A percentile compares a stretch with the other conserved stretches of the same genome.
phyloP scores from a whole-genome alignment of 2,329 filamentous ascomycete genomes.

The Graphilbum sp. region DNA sequence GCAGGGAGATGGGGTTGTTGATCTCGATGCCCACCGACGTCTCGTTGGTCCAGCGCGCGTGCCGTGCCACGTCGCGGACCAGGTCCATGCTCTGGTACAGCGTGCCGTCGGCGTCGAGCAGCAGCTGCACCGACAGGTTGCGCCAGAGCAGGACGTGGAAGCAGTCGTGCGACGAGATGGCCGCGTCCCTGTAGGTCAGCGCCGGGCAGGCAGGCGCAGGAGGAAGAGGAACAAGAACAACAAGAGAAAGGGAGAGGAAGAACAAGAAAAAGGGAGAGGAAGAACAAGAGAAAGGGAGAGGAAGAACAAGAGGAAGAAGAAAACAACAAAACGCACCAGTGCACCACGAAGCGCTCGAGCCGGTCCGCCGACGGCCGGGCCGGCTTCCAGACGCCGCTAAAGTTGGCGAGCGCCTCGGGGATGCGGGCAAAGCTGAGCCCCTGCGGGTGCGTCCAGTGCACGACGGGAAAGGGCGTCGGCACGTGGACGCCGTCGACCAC shows the following conservation, averaged over 20 bases:
- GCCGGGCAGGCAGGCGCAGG: background rate
- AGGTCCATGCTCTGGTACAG: background rate
- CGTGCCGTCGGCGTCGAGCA: background rate
- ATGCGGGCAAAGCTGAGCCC: background rate
- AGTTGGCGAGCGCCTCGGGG: background rate
- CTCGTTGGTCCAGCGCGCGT: slow-evolving; percentile 1
- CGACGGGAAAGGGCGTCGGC: background rate
- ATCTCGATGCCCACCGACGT: background rate
- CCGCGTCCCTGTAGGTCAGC: background rate
- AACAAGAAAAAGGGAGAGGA: too few relatives aligned
- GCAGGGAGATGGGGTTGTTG: background rate
- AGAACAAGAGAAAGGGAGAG: too few relatives aligned
- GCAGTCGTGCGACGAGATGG: background rate
- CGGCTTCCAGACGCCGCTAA: background rate
- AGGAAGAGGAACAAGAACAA: too few relatives aligned
- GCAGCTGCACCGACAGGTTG: background rate
- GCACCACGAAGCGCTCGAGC: background rate
- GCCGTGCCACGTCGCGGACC: background rate
- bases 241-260: too few relatives aligned
- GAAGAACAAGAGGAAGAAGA: too few relatives aligned
- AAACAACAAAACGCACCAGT: too few relatives aligned
- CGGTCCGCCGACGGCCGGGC: background rate
- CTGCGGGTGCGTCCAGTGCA: background rate
- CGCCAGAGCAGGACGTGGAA: background rate
- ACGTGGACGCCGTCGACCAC: background rate